These are phyloP conservation scores for Actinomortierella ambigua DNA, from an alignment of 371 early-diverging fungal genomes.

Conservation along the genomic window DNA sequence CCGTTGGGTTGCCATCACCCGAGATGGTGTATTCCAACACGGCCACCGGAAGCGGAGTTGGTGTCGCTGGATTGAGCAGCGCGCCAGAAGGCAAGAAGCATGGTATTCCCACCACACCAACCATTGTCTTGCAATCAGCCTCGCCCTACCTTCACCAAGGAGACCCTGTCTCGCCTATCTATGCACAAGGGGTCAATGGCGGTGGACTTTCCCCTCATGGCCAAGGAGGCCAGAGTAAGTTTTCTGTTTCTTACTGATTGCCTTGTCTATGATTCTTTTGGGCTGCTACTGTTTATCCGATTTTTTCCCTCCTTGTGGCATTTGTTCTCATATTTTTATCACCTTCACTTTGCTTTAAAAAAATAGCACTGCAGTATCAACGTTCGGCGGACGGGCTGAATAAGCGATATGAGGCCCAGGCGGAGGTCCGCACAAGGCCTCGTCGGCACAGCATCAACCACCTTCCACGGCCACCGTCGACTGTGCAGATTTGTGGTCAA, in stretches of 20 bases:
- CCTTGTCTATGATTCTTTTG: too few relatives aligned
- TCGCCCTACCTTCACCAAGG: slow-evolving; percentile 17
- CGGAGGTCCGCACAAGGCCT: slow-evolving; percentile 1
- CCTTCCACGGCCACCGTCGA: slow-evolving; percentile 8
- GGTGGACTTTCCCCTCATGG: neutral
- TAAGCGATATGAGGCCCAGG: too few relatives aligned
- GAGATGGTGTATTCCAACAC: neutral
- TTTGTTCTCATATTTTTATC: too few relatives aligned
- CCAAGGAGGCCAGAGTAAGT: slow-evolving; percentile 1
- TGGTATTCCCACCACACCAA: slow-evolving; percentile 3
- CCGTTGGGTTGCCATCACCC: slow-evolving; percentile 6
- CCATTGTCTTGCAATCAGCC: slow-evolving; percentile 20
- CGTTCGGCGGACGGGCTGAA: too few relatives aligned
- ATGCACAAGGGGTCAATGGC: slow-evolving; percentile 2
- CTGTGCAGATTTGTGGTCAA: neutral
- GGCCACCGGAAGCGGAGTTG: too few relatives aligned
- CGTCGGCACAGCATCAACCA: slow-evolving; percentile 31
- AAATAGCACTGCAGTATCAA: too few relatives aligned
- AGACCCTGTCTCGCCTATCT: slow-evolving; percentile 1
- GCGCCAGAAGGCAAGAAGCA: neutral
- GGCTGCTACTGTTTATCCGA: too few relatives aligned
- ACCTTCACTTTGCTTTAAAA: too few relatives aligned
- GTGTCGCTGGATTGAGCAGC: too few relatives aligned
- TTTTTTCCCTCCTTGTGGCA: too few relatives aligned
- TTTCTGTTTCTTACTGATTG: neutral